These are phyloP conservation scores for Candida lessepsii DNA, from an alignment of 805 yeast species.

Conservation along the genomic window DNA sequence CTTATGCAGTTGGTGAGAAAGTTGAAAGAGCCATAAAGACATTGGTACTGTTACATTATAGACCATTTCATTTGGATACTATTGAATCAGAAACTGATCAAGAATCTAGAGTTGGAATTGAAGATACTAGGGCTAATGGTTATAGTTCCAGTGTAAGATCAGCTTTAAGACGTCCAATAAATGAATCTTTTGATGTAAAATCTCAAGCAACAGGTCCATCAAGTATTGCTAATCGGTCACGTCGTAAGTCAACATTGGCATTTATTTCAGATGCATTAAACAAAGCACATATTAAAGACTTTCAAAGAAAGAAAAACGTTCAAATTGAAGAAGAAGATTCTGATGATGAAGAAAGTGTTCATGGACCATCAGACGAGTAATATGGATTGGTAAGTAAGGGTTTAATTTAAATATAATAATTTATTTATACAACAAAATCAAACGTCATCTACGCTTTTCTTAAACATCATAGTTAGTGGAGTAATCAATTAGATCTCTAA, in stretches of 20 bases:
- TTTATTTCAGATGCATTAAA: conserved; percentile 56
- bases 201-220: conserved; percentile 7
- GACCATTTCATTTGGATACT: conserved; percentile 1
- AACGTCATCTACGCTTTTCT: neutral
- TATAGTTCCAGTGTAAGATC: conserved; percentile 11
- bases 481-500: conserved; percentile 1
- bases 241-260: conserved; percentile 28
- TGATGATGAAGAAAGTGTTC: conserved; percentile 20
- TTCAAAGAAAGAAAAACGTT: conserved; percentile 59
- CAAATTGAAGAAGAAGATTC: conserved; percentile 28
- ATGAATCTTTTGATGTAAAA: conserved; percentile 12
- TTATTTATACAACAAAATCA: conserved; percentile 1
- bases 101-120: neutral
- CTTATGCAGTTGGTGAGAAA: conserved; percentile 52
- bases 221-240: conserved; percentile 1
- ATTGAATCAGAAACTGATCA: neutral
- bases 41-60: conserved; percentile 34
- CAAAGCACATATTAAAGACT: conserved; percentile 81
- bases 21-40: conserved; percentile 38
- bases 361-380: neutral
- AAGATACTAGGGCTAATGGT: neutral
- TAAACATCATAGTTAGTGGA: conserved; percentile 13
- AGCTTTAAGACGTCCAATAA: conserved; percentile 9
- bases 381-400: neutral
- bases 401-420: neutral